Conservation (phyloP, 768 basidiomycete species). For the Pilatotrama ljubarskyi region DNA sequence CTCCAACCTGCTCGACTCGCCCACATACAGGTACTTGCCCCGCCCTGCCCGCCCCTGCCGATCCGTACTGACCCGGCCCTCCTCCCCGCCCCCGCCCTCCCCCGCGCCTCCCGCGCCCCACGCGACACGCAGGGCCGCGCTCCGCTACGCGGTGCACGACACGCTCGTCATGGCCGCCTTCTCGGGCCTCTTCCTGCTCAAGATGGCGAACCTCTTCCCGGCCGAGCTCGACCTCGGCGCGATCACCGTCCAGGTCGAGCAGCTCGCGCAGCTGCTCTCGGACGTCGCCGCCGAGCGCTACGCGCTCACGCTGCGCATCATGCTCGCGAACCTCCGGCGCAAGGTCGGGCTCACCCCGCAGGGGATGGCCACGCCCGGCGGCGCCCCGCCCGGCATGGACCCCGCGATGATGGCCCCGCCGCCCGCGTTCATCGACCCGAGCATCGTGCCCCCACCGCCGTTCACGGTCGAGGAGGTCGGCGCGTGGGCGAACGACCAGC, state of each 20-base stretch:
- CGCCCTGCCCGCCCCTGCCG: background rate
- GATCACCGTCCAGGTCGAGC: slow-evolving; percentile 84
- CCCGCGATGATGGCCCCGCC: slow-evolving; percentile 51
- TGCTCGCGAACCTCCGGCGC: slow-evolving; percentile 89
- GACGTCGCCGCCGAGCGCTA: slow-evolving; percentile 97
- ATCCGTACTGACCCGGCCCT: background rate
- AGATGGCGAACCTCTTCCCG: slow-evolving; percentile 94
- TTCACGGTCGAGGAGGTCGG: slow-evolving; percentile 83
- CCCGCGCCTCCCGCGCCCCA: background rate
- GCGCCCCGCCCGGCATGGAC: slow-evolving; percentile 12
- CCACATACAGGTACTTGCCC: slow-evolving; percentile 64
- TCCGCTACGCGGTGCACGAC: slow-evolving; percentile 91
- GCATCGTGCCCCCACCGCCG: slow-evolving; percentile 43
- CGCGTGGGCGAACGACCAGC: slow-evolving; percentile 42
- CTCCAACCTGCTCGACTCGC: slow-evolving; percentile 78
- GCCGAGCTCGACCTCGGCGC: slow-evolving; percentile 74
- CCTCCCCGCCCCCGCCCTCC: background rate
- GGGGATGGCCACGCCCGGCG: slow-evolving; percentile 15
- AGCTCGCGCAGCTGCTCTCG: slow-evolving; percentile 85
- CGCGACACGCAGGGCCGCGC: slow-evolving; percentile 61
- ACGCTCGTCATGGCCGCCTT: slow-evolving; percentile 90
- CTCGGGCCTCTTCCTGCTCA: slow-evolving; percentile 87
- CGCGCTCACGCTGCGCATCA: slow-evolving; percentile 86
- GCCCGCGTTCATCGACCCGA: slow-evolving; percentile 56
- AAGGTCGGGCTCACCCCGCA: slow-evolving; percentile 67